Percentiles rank a stretch among this genome's conserved stretches.
Evolutionary conservation across 2,329 filamentous ascomycete species (phyloP).

Genomic region (Albifimbria verrucaria): DNA sequence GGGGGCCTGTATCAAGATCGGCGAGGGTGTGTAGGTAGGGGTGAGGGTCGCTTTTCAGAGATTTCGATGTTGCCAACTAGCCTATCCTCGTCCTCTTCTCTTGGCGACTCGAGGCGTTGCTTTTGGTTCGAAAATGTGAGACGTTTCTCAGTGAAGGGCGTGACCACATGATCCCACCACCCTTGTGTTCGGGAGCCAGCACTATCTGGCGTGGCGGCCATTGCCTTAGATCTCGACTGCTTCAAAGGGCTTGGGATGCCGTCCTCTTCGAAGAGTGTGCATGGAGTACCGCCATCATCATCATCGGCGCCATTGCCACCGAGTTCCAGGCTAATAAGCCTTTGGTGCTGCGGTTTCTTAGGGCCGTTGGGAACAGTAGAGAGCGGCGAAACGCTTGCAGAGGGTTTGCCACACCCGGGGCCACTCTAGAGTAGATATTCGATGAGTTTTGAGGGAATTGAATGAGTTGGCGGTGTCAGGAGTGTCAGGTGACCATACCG

Average conservation of each 20-base stretch:
- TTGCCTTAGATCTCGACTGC: conserved; percentile 34
- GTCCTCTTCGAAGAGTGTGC: conserved; percentile 70
- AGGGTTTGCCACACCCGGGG: no score
- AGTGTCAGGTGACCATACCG: conserved; percentile 61
- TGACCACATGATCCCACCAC: conserved; percentile 77
- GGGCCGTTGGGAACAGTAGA: conserved; percentile 51
- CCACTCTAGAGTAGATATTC: no score
- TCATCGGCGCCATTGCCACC: conserved; percentile 33
- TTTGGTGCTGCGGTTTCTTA: conserved; percentile 28
- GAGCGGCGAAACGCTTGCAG: no score
- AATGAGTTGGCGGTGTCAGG: conserved; percentile 46
- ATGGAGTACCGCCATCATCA: conserved; percentile 54
- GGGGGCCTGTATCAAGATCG: conserved; percentile 24
- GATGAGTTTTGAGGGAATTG: conserved; percentile 23
- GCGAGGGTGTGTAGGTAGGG: conserved; percentile 8
- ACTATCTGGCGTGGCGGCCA: conserved; percentile 39
- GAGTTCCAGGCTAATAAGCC: conserved; percentile 33
- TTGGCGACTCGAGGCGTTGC: conserved; percentile 27
- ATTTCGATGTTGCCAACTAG: conserved; percentile 31
- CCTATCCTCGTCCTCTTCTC: conserved; percentile 24
- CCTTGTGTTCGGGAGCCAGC: conserved; percentile 60
- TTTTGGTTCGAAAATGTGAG: conserved; percentile 40
- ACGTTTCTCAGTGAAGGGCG: conserved; percentile 57
- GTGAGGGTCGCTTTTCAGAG: conserved; percentile 8
- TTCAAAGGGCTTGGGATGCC: conserved; percentile 40